Percentiles rank a stretch among this genome's conserved stretches.
These are phyloP conservation scores for Geotrichum europaeum DNA, from an alignment of 1,139 yeast genomes.

Conservation along the genomic window DNA sequence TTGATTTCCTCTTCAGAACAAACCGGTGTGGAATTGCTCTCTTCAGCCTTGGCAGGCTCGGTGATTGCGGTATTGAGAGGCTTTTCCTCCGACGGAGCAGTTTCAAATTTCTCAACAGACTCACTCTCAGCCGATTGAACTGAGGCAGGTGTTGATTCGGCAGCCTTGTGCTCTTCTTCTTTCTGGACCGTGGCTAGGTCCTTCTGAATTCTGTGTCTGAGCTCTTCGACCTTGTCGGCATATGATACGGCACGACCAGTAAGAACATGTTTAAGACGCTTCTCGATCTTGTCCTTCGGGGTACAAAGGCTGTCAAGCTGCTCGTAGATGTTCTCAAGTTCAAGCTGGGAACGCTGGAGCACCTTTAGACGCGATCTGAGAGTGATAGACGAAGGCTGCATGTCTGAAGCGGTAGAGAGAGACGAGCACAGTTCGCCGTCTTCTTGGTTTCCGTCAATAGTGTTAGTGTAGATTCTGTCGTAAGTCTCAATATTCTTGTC, in stretches of 20 bases:
- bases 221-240: constrained; percentile 11
- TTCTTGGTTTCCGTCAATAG: background rate
- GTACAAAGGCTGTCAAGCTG: constrained; percentile 4
- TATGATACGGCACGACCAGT: constrained; percentile 12
- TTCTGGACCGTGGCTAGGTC: background rate
- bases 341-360: constrained; percentile 11
- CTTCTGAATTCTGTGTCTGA: background rate
- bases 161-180: background rate
- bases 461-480: background rate
- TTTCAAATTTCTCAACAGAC: background rate
- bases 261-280: constrained; percentile 12
- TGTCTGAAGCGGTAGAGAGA: background rate
- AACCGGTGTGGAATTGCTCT: background rate
- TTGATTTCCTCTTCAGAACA: background rate
- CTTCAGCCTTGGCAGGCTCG: background rate
- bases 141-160: too few relatives aligned
- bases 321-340: constrained; percentile 9
- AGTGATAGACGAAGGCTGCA: background rate
- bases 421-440: constrained; percentile 1
- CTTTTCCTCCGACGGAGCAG: background rate
- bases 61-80: background rate
- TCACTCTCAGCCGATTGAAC: background rate
- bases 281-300: background rate
- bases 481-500: background rate
- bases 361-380: constrained; percentile 8